phyloP scores from a whole-genome alignment of 495 filamentous ascomycete species.

The Oidiodendron maius region DNA sequence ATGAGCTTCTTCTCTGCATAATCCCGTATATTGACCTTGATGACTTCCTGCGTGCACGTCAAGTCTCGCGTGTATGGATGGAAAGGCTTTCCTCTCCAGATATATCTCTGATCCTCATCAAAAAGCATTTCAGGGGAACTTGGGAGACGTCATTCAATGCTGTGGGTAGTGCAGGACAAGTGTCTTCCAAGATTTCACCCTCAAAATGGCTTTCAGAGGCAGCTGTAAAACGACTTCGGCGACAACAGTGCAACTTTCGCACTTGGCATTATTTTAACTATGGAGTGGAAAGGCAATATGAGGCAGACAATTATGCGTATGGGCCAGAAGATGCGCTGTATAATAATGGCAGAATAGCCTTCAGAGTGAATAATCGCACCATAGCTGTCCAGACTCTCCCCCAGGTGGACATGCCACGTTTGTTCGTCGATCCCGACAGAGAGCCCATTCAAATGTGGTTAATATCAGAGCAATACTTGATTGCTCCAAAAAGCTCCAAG shows the following conservation, averaged over 20 bases:
- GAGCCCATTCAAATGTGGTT: constrained; percentile 2
- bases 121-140: constrained; percentile 8
- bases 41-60: constrained; percentile 12
- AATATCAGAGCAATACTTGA: constrained; percentile 14
- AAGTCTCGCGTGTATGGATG: constrained; percentile 14
- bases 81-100: constrained; percentile 8
- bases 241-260: constrained; percentile 9
- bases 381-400: neutral
- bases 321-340: constrained; percentile 1
- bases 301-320: neutral
- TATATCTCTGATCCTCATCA: constrained; percentile 7
- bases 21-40: constrained; percentile 7
- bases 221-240: constrained; percentile 3
- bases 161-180: neutral
- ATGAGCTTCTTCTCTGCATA: constrained; percentile 14
- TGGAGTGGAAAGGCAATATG: constrained; percentile 3
- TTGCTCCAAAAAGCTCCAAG: constrained; percentile 2
- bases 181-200: neutral
- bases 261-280: no score
- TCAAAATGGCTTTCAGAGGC: constrained; percentile 10
- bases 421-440: neutral
- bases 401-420: neutral
- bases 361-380: constrained; percentile 1
- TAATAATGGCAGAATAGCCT: constrained; percentile 15
- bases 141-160: constrained; percentile 4